Conservation (phyloP, 345 rosid species). For the Passiflora organensis region DNA sequence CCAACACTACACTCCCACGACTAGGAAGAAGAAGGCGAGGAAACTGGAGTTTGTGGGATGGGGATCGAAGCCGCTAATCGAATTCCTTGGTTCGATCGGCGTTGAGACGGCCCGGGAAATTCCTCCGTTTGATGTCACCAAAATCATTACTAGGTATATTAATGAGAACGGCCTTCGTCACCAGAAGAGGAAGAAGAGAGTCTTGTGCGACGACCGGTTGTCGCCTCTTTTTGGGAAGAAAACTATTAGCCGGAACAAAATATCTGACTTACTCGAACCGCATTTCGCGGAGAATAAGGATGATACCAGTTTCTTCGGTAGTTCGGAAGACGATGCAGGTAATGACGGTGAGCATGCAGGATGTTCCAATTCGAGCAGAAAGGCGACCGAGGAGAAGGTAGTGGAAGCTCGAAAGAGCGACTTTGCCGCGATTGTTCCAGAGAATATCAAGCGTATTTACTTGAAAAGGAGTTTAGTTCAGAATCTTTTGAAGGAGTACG, state of each 20-base stretch:
- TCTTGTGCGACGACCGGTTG: conserved; percentile 50
- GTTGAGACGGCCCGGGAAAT: conserved; percentile 38
- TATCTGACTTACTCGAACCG: conserved; percentile 46
- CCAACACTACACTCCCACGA: conserved; percentile 26
- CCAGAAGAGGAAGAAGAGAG: conserved; percentile 49
- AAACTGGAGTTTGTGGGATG: conserved; percentile 53
- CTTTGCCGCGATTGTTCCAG: conserved; percentile 60
- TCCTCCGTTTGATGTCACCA: conserved; percentile 45
- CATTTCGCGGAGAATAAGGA: conserved; percentile 66
- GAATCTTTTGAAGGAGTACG: conserved; percentile 39
- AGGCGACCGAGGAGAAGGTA: conserved; percentile 20
- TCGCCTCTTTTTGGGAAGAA: conserved; percentile 55
- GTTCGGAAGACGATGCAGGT: conserved; percentile 40
- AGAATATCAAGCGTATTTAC: conserved; percentile 63
- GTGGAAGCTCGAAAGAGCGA: conserved; percentile 36
- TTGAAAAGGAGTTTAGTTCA: conserved; percentile 63
- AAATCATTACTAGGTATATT: conserved; percentile 40
- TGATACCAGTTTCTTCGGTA: conserved; percentile 38
- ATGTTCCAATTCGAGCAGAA: conserved; percentile 1
- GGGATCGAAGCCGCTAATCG: conserved; percentile 69
- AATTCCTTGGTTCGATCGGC: conserved; percentile 53
- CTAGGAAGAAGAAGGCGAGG: conserved; percentile 38
- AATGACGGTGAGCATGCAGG: conserved; percentile 6
- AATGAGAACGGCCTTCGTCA: conserved; percentile 38
- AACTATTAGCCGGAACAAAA: conserved; percentile 36